Base-by-base conservation (phyloP, 2,329 filamentous ascomycete genomes). In the Colletotrichum filicis region DNA sequence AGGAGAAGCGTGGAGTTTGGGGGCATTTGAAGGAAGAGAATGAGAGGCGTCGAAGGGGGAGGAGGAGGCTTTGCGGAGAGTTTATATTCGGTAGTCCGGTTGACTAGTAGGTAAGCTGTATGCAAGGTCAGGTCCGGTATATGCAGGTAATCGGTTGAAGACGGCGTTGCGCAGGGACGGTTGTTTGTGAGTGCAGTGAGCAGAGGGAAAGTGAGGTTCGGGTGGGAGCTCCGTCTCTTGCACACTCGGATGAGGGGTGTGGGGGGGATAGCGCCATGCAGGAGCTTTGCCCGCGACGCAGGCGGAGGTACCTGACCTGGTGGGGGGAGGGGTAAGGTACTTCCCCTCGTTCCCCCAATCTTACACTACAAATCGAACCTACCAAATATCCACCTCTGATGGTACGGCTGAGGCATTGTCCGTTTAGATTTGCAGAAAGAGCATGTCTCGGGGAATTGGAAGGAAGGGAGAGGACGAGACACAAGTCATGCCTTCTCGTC, bases 1-100 rank as follows among this genome's bases (percentile, higher is more conserved):
- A 59, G 57, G n/a, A 59, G 57, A 6, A 24, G n/a, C 28, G 9
- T 9, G 57, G 32, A 35, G 4, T 5, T 16, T 8, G 55, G 42
- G 56, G 56, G 46, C 8, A 28, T 28, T 49, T 49, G 57, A 32
- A 26, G 42, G 8, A 60, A 19, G 28, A 30, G 60, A 16, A 55
- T 7, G 32, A 37, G 52, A 42, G 28, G 14, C n/a, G 42, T 49
- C 42, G 30, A 35, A 35, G 11, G 30, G 42, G 28, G 30, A 5
- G 30, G 28, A 35, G 32, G 60, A n/a, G 55, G 58, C 52, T 63
- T 63, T 53, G 64, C 52, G 65, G 57, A 9, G 56, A 60, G 66
- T 68, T 68, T 67, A 66, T 66, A 57, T 56, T 57, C 63, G 49
- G 35, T n/a, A 26, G 46, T 11, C 16, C 32, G 62, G 12, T 53